Percentiles rank a stretch among this genome's conserved stretches.
Conservation (phyloP, 2,329 filamentous ascomycete species). For the Lachnellula arida region DNA sequence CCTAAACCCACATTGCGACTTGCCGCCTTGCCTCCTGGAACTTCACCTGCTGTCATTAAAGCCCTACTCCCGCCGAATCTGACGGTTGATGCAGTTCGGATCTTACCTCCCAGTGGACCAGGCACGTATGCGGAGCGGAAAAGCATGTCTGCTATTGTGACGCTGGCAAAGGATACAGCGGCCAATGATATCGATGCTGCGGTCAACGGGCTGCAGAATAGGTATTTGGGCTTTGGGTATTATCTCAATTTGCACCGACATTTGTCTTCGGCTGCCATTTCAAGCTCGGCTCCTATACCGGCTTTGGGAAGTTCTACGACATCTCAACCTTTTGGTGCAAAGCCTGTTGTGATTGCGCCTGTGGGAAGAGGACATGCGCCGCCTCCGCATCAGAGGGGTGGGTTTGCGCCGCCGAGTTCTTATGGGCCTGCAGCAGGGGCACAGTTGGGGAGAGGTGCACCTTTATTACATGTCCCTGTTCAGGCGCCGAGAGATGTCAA, state of each 20-base stretch:
- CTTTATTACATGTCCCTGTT: constrained; percentile 63
- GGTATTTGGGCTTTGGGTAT: constrained; percentile 80
- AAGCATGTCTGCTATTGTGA: constrained; percentile 73
- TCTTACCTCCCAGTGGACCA: constrained; percentile 52
- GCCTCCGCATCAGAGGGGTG: constrained; percentile 46
- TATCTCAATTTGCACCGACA: constrained; percentile 77
- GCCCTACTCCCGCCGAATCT: constrained; percentile 55
- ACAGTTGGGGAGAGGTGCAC: constrained; percentile 35
- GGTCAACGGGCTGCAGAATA: constrained; percentile 74
- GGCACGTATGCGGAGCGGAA: constrained; percentile 57
- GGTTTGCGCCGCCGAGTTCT: constrained; percentile 72
- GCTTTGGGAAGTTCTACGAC: constrained; percentile 33
- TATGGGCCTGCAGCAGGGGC: constrained; percentile 44
- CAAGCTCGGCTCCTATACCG: constrained; percentile 44
- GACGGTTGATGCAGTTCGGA: constrained; percentile 67
- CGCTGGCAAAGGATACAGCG: constrained; percentile 72
- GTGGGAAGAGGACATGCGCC: constrained; percentile 44
- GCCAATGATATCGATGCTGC: constrained; percentile 77
- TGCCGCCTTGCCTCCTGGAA: constrained; percentile 55
- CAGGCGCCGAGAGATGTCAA: constrained; percentile 72
- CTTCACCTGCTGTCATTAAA: constrained; percentile 55
- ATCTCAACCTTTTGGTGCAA: constrained; percentile 76
- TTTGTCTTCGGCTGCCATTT: constrained; percentile 70
- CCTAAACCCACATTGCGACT: constrained; percentile 60
- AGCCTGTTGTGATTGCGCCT: constrained; percentile 45